phyloP scores from a whole-genome alignment of 1,139 yeast genomes.

The Ogataea hybrid region DNA sequence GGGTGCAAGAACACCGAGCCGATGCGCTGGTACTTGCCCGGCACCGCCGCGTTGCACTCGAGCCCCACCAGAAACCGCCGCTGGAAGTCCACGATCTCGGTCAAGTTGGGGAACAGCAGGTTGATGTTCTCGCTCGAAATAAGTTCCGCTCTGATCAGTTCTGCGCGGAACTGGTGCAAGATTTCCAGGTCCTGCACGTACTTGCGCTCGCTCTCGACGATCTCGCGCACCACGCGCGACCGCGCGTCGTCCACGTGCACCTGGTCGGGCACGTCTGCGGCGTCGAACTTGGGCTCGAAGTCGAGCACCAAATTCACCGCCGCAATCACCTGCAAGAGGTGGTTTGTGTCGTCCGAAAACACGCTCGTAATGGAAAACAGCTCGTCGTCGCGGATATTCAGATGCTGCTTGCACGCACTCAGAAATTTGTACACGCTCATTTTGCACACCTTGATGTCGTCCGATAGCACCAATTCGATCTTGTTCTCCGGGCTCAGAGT shows the following conservation, averaged over 20 bases:
- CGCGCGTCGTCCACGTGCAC: slow-evolving; percentile 48
- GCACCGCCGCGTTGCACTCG: slow-evolving; percentile 81
- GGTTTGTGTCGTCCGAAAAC: slow-evolving; percentile 78
- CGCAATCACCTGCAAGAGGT: slow-evolving; percentile 65
- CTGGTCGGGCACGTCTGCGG: slow-evolving; percentile 27
- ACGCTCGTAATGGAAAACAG: slow-evolving; percentile 90
- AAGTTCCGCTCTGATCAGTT: slow-evolving; percentile 60
- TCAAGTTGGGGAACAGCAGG: slow-evolving; percentile 80
- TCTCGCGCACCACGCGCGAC: slow-evolving; percentile 78
- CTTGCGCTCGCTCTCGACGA: slow-evolving; percentile 86
- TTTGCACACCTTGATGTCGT: slow-evolving; percentile 82
- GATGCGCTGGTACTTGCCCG: slow-evolving; percentile 74
- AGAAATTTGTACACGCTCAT: slow-evolving; percentile 89
- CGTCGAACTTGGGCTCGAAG: slow-evolving; percentile 40
- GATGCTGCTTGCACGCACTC: slow-evolving; percentile 77
- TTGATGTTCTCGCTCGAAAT: slow-evolving; percentile 80
- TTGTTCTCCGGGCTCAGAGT: slow-evolving; percentile 44
- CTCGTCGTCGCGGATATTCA: slow-evolving; percentile 74
- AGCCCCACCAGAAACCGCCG: slow-evolving; percentile 83
- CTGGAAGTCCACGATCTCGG: slow-evolving; percentile 87
- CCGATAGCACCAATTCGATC: slow-evolving; percentile 58
- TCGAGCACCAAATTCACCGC: slow-evolving; percentile 67
- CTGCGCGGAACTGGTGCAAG: slow-evolving; percentile 64
- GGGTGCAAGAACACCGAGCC: slow-evolving; percentile 87
- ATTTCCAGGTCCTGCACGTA: slow-evolving; percentile 88